phyloP scores from a whole-genome alignment of 2,329 filamentous ascomycete species.

The Colletotrichum gloeosporioides region DNA sequence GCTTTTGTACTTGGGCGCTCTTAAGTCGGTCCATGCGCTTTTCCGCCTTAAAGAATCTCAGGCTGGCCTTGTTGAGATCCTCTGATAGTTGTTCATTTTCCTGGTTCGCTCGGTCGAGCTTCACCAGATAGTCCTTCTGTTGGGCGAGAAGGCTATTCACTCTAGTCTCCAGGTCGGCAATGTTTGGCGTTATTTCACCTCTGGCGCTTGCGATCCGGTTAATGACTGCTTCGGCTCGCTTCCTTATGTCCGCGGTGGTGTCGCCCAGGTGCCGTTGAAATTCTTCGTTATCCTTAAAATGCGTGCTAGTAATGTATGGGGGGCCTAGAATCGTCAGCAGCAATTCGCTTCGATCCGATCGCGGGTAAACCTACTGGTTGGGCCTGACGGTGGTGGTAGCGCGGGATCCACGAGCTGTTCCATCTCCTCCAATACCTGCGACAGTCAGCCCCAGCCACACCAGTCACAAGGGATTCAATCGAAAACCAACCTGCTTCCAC shows the following conservation, averaged over 20 bases:
- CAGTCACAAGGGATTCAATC: neutral
- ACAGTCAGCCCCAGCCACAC: slow-evolving; percentile 27
- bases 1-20: slow-evolving; percentile 87
- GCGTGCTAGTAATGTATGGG: slow-evolving; percentile 62
- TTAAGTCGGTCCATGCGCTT: slow-evolving; percentile 91
- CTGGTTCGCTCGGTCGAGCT: slow-evolving; percentile 74
- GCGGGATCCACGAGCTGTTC: slow-evolving; percentile 61
- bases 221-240: slow-evolving; percentile 75
- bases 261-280: slow-evolving; percentile 84
- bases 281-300: slow-evolving; percentile 68
- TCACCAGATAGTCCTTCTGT: slow-evolving; percentile 81
- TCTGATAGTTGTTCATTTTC: slow-evolving; percentile 88
- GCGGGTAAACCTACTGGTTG: slow-evolving; percentile 8
- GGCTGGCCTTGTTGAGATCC: slow-evolving; percentile 84
- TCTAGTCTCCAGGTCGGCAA: slow-evolving; percentile 75
- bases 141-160: slow-evolving; percentile 77
- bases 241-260: slow-evolving; percentile 78
- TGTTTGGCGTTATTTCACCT: slow-evolving; percentile 67
- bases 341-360: neutral
- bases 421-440: slow-evolving; percentile 68
- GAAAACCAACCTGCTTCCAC: slow-evolving; percentile 82
- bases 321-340: slow-evolving; percentile 47
- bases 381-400: slow-evolving; percentile 37
- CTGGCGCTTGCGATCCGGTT: slow-evolving; percentile 55
- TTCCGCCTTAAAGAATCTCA: slow-evolving; percentile 93